Evolutionary conservation across 1,139 yeast species (phyloP).

Genomic region (Nakaseomyces nivariensis): DNA sequence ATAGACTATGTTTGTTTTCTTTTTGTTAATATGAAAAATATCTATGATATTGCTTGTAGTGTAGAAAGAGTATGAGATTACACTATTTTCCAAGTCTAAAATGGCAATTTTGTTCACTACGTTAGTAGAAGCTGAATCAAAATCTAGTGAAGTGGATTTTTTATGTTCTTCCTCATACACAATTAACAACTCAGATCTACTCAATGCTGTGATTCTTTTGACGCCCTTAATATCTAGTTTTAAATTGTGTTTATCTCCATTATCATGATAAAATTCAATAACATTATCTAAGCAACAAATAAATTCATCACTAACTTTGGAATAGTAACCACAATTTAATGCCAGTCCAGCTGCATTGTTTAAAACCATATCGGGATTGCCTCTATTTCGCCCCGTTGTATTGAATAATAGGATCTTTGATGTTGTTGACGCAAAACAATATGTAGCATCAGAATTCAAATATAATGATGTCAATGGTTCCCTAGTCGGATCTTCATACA

Average conservation of each 20-base stretch:
- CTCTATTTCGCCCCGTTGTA: slow-evolving; percentile 70
- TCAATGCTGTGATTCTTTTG: slow-evolving; percentile 36
- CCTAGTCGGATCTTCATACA: slow-evolving; percentile 46
- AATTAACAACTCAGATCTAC: slow-evolving; percentile 36
- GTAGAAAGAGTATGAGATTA: slow-evolving; percentile 60
- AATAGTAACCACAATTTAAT: slow-evolving; percentile 50
- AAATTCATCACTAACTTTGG: slow-evolving; percentile 19
- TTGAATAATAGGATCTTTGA: slow-evolving; percentile 61
- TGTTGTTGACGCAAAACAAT: slow-evolving; percentile 33
- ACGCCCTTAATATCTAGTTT: slow-evolving; percentile 49
- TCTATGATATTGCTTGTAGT: slow-evolving; percentile 54
- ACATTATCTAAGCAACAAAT: slow-evolving; percentile 28
- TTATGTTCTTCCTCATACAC: slow-evolving; percentile 25
- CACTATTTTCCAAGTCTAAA: slow-evolving; percentile 58
- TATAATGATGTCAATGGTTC: slow-evolving; percentile 76
- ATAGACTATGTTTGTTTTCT: slow-evolving; percentile 41
- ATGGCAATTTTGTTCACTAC: slow-evolving; percentile 45
- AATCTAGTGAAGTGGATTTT: slow-evolving; percentile 22
- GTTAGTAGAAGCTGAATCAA: slow-evolving; percentile 25
- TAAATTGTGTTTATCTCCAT: slow-evolving; percentile 48
- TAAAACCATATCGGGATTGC: slow-evolving; percentile 52
- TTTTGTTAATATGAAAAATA: slow-evolving; percentile 37
- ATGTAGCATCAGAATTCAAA: slow-evolving; percentile 16
- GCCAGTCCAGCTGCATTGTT: slow-evolving; percentile 62
- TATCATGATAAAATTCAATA: slow-evolving; percentile 31